These are phyloP conservation scores for Gymnopilus dilepis DNA, from an alignment of 768 basidiomycete genomes.

Conservation along the genomic window DNA sequence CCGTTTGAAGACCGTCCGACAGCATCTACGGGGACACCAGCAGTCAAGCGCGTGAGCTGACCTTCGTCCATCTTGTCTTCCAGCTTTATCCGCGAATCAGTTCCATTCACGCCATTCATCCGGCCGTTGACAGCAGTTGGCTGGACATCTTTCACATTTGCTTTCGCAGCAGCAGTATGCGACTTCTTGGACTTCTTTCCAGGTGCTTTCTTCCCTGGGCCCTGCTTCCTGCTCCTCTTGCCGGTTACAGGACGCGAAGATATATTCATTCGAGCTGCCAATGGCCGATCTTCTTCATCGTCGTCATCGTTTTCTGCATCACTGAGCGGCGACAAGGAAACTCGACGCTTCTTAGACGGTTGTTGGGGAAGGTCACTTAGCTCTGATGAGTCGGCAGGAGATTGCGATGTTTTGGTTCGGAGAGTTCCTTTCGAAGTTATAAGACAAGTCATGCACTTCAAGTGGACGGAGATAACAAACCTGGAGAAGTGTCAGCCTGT, in stretches of 20 bases:
- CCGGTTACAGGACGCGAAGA: slow-evolving; percentile 33
- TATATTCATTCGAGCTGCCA: slow-evolving; percentile 50
- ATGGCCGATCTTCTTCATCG: slow-evolving; percentile 55
- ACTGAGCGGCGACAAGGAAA: slow-evolving; percentile 59
- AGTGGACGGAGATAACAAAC: slow-evolving; percentile 41
- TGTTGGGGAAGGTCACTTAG: slow-evolving; percentile 54
- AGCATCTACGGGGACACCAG: slow-evolving; percentile 80
- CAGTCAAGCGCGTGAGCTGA: slow-evolving; percentile 77
- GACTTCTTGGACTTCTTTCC: slow-evolving; percentile 65
- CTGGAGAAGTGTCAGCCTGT: slow-evolving; percentile 53
- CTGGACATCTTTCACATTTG: slow-evolving; percentile 39
- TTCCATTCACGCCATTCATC: slow-evolving; percentile 50
- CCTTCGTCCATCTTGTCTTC: slow-evolving; percentile 84
- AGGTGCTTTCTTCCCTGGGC: slow-evolving; percentile 57
- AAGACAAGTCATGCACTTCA: too few species aligned
- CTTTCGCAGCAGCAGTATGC: slow-evolving; percentile 52
- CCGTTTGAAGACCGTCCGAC: slow-evolving; percentile 47
- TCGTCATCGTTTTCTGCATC: slow-evolving; percentile 52
- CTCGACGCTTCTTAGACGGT: slow-evolving; percentile 55
- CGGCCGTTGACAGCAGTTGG: slow-evolving; percentile 38
- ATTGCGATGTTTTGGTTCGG: too few species aligned
- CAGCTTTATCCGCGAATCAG: slow-evolving; percentile 62
- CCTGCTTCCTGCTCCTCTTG: slow-evolving; percentile 59
- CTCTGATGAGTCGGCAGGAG: slow-evolving; percentile 56
- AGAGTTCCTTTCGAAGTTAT: too few species aligned